These are phyloP conservation scores for Lichtheimia hyalospora DNA, from an alignment of 371 early-diverging fungal species.

Conservation along the genomic window DNA sequence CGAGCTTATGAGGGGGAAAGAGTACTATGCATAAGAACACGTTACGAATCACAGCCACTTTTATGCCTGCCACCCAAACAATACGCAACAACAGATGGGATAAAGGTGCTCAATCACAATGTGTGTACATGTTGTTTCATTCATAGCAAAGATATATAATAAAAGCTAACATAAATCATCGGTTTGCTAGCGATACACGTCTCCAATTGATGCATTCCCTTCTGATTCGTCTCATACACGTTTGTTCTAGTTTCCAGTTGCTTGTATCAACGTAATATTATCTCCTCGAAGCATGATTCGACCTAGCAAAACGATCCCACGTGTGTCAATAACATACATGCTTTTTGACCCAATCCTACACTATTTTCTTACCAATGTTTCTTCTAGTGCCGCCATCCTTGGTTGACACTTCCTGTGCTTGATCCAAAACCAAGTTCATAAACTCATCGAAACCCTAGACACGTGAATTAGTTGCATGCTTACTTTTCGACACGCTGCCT, in stretches of 20 bases:
- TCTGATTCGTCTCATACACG: background rate
- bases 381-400: slow-evolving; percentile 58
- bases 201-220: no score
- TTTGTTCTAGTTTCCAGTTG: background rate
- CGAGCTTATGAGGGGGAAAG: no score
- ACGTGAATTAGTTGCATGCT: background rate
- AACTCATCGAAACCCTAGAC: slow-evolving; percentile 96
- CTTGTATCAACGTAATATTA: slow-evolving; percentile 77
- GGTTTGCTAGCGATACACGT: no score
- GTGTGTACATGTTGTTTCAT: no score
- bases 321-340: no score
- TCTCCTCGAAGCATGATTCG: slow-evolving; percentile 91
- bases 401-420: slow-evolving; percentile 79
- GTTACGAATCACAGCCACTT: no score
- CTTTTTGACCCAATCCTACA: background rate
- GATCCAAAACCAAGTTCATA: slow-evolving; percentile 93
- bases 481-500: background rate
- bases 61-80: no score
- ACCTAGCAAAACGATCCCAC: slow-evolving; percentile 43
- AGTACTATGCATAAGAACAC: no score
- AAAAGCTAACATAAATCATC: no score
- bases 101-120: no score
- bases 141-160: no score
- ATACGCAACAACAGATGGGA: no score
- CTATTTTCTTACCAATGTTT: slow-evolving; percentile 5